Conservation (phyloP, 257 asterid species). For the Nemophila menziesii region DNA sequence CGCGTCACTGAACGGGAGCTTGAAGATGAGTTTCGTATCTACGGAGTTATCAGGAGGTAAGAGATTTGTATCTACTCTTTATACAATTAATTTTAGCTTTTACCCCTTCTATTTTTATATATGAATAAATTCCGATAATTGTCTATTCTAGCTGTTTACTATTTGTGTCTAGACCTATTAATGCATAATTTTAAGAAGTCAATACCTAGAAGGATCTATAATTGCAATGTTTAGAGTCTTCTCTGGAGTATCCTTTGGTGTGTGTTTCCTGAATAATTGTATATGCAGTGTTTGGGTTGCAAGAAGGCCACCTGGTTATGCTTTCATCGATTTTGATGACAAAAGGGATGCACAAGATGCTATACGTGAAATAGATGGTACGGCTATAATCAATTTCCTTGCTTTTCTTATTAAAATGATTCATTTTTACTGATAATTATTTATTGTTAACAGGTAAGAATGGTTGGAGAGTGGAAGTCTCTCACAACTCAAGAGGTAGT, state of each 20-base stretch:
- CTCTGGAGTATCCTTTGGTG: too few relatives aligned
- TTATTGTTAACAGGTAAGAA: constrained; percentile 36
- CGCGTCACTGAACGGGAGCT: constrained; percentile 82
- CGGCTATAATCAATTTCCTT: not conserved
- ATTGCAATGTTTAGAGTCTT: too few relatives aligned
- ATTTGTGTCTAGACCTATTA: too few relatives aligned
- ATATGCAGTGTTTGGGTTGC: constrained; percentile 64
- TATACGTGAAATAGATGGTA: constrained; percentile 43
- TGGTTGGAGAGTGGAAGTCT: constrained; percentile 67
- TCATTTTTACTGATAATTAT: not conserved
- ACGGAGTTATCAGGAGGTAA: constrained; percentile 79
- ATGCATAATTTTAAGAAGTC: too few relatives aligned
- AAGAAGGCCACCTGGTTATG: constrained; percentile 61
- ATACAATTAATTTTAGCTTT: too few relatives aligned
- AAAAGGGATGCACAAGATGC: constrained; percentile 51
- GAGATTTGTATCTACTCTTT: too few relatives aligned
- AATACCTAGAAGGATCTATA: too few relatives aligned
- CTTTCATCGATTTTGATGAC: constrained; percentile 50
- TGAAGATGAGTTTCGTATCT: constrained; percentile 76
- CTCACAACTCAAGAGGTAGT: constrained; percentile 45
- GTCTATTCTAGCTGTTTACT: too few relatives aligned
- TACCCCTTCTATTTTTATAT: too few relatives aligned
- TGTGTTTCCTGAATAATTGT: too few relatives aligned
- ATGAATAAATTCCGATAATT: too few relatives aligned
- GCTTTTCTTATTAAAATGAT: not conserved